Base-by-base conservation (phyloP, 23 red algal species). In the Gracilaria domingensis region DNA sequence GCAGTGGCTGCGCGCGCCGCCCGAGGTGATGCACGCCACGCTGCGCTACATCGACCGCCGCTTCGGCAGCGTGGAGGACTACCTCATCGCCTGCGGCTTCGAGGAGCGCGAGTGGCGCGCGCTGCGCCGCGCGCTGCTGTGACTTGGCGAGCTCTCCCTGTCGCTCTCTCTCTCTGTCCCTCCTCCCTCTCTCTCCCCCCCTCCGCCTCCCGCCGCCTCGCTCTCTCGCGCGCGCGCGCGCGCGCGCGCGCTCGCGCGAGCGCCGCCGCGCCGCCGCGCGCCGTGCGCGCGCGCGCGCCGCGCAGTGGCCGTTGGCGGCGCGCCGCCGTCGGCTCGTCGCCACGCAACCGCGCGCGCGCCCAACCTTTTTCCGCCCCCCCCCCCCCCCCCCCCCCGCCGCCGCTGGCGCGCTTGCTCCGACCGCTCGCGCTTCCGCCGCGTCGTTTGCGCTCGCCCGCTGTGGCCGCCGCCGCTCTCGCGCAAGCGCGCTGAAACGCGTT, bases 21-120 rank as follows among this genome's bases (percentile, higher is more conserved):
- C 89, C 4, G 79, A 92, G n/a, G 89, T 92, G 2, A 92, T 92
- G 89, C 79, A 82, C 23, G 89, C 78, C 4, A 92, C 89, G 38
- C 71, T 92, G 33, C 6, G 32, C 23, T 92, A 79, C 79, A 83
- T 92, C 78, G 20, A 62, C 21, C 47, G 13, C 28, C 59, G 67
- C 32, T 78, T 47, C 71, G 89, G 89, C 24, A 21, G 37, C 26
- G 48, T 79, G 40, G 78, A 84, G 28, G 89, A 83, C 64, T 92
- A 92, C 89, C 66, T 92, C 32, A 45, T 84, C 29, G 45, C 36
- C 49, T 77, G 80, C 53, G 89, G 79, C 64, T 92, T 92, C 70
- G 76, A 25, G 54, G 87, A 90, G 87, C 12, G n/a, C 42, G 20
- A 71, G 20, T 77, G 71, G 87, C 16, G 60, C 54, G 33, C 12